Conservation (phyloP, 768 basidiomycete genomes). For the Botryobasidium botryosum region DNA sequence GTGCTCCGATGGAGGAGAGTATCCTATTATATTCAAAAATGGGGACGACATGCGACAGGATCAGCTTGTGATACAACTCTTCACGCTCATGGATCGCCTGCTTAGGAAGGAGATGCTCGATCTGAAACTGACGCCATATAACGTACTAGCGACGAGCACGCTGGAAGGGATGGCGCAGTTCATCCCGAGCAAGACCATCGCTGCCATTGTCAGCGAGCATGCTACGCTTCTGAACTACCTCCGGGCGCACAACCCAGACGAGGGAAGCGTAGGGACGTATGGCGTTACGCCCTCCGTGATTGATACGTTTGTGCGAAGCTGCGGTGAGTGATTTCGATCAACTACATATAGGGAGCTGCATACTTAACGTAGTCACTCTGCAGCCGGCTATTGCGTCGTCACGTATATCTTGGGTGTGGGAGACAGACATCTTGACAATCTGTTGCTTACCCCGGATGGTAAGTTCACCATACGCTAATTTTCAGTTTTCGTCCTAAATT, state of each 20-base stretch:
- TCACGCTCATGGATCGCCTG: conserved; percentile 92
- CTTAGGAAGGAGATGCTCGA: conserved; percentile 91
- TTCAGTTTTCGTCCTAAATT: too few relatives aligned
- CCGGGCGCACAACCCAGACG: conserved; percentile 74
- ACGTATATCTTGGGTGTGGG: conserved; percentile 94
- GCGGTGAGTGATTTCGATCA: conserved; percentile 43
- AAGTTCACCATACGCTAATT: conserved; percentile 13
- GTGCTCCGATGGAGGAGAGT: conserved; percentile 68
- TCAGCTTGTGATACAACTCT: conserved; percentile 94
- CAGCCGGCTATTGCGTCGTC: conserved; percentile 95
- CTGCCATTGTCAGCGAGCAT: conserved; percentile 84
- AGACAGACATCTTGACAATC: conserved; percentile 90
- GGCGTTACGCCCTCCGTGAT: conserved; percentile 90
- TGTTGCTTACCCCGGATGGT: conserved; percentile 87
- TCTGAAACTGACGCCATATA: conserved; percentile 77
- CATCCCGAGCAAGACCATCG: conserved; percentile 89
- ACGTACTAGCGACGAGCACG: conserved; percentile 82
- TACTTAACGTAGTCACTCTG: too few relatives aligned
- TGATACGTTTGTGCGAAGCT: conserved; percentile 92
- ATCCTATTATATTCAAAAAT: conserved; percentile 95
- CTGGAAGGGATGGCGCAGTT: conserved; percentile 94
- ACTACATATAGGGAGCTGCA: conserved; percentile 3
- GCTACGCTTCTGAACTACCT: conserved; percentile 79
- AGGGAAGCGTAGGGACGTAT: conserved; percentile 84
- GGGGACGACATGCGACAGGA: conserved; percentile 98